Evolutionary conservation across 106 monocot species (phyloP).

Genomic region (Allium sativum): DNA sequence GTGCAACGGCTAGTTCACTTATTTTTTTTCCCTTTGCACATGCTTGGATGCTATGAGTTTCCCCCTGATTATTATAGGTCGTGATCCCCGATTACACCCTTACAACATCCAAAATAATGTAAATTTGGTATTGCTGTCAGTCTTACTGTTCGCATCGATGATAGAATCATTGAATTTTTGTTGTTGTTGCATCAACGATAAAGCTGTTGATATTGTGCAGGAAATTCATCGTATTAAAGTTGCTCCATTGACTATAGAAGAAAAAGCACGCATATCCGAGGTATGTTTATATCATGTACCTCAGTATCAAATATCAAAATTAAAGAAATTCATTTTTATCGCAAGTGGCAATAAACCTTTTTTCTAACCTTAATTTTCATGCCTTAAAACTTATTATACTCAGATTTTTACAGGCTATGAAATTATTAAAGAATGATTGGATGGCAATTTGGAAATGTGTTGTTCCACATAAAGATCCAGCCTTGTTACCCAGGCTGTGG

Average conservation of each 20-base stretch:
- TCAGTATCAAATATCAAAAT: too few relatives aligned
- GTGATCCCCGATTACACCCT: too few relatives aligned
- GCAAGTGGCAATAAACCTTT: neutral
- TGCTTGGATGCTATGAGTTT: too few relatives aligned
- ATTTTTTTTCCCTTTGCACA: too few relatives aligned
- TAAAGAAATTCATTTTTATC: too few relatives aligned
- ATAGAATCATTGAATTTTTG: too few relatives aligned
- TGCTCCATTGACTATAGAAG: slow-evolving; percentile 69
- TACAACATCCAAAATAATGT: too few relatives aligned
- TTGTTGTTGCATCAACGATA: too few relatives aligned
- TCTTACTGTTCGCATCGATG: too few relatives aligned
- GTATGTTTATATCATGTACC: slow-evolving; percentile 12
- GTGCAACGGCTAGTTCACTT: too few relatives aligned
- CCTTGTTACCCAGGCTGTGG: slow-evolving; percentile 76
- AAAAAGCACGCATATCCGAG: slow-evolving; percentile 57
- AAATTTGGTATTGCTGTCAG: too few relatives aligned
- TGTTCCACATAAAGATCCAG: slow-evolving; percentile 90
- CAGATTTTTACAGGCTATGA: slow-evolving; percentile 48
- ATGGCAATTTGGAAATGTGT: slow-evolving; percentile 58
- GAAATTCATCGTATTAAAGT: slow-evolving; percentile 69
- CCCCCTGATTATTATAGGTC: too few relatives aligned
- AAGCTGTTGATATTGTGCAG: slow-evolving; percentile 21
- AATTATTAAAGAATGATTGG: slow-evolving; percentile 88
- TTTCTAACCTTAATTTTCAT: neutral
- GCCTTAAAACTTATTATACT: neutral